phyloP scores from a whole-genome alignment of 2,329 filamentous ascomycete species.

The Drechslerella dactyloides region DNA sequence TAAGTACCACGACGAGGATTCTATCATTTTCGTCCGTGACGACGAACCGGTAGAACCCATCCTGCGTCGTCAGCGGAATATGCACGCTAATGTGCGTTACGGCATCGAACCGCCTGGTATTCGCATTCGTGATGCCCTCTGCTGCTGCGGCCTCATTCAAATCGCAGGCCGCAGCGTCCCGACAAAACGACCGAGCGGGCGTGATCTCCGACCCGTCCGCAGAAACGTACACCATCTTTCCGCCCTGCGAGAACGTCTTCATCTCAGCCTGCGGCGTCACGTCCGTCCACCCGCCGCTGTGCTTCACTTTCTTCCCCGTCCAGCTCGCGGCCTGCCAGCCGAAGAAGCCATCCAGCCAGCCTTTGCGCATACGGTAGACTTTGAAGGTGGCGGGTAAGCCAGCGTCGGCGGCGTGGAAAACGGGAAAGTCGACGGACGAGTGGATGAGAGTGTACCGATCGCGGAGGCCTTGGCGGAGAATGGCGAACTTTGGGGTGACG shows the following conservation, averaged over 20 bases:
- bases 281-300: slow-evolving; percentile 36
- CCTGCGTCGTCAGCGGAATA: slow-evolving; percentile 43
- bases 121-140: slow-evolving; percentile 43
- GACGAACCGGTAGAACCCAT: slow-evolving; percentile 49
- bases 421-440: slow-evolving; percentile 38
- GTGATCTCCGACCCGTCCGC: slow-evolving; percentile 33
- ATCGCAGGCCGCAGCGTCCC: slow-evolving; percentile 32
- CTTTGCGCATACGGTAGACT: slow-evolving; percentile 49
- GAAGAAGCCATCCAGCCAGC: slow-evolving; percentile 49
- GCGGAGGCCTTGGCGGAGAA: slow-evolving; percentile 34
- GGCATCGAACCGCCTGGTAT: slow-evolving; percentile 30
- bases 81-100: slow-evolving; percentile 46
- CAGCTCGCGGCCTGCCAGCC: slow-evolving; percentile 45
- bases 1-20: slow-evolving; percentile 40
- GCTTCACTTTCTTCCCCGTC: slow-evolving; percentile 43
- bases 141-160: slow-evolving; percentile 27
- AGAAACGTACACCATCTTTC: slow-evolving; percentile 40
- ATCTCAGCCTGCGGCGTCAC: slow-evolving; percentile 44
- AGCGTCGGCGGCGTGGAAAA: slow-evolving; percentile 37
- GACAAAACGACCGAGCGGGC: slow-evolving; percentile 35
- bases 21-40: slow-evolving; percentile 47
- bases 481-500: slow-evolving; percentile 33
- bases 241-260: slow-evolving; percentile 31
- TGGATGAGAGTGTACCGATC: slow-evolving; percentile 41
- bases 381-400: slow-evolving; percentile 41